Percentiles rank a stretch among this genome's conserved stretches.
Evolutionary conservation across 1,139 yeast species (phyloP).

Genomic region (Scheffersomyces illinoinensis): DNA sequence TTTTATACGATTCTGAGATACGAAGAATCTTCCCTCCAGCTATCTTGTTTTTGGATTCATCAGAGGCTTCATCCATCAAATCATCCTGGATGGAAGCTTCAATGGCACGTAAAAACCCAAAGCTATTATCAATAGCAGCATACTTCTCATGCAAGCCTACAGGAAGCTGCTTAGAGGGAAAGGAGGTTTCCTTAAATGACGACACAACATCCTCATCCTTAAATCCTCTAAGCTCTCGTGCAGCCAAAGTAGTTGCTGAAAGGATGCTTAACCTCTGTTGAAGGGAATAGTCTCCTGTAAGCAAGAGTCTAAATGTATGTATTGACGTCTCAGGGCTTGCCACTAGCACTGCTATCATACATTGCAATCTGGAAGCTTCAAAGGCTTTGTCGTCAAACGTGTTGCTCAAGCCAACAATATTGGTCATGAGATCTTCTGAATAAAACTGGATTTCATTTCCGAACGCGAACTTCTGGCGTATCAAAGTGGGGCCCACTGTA

Average conservation of each 20-base stretch:
- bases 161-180: slow-evolving; percentile 51
- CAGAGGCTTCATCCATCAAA: slow-evolving; percentile 38
- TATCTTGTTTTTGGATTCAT: slow-evolving; percentile 40
- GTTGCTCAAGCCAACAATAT: slow-evolving; percentile 50
- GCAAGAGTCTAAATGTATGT: slow-evolving; percentile 42
- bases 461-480: slow-evolving; percentile 51
- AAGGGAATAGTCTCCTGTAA: slow-evolving; percentile 65
- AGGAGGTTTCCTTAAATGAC: slow-evolving; percentile 29
- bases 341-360: slow-evolving; percentile 55
- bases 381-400: slow-evolving; percentile 51
- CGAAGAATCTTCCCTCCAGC: slow-evolving; percentile 53
- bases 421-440: slow-evolving; percentile 46
- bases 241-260: slow-evolving; percentile 56
- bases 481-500: slow-evolving; percentile 52
- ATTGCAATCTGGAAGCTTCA: slow-evolving; percentile 48
- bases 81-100: slow-evolving; percentile 27
- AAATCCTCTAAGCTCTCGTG: slow-evolving; percentile 60
- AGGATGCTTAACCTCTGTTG: slow-evolving; percentile 59
- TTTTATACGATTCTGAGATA: slow-evolving; percentile 42
- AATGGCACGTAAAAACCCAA: background rate
- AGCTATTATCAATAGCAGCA: slow-evolving; percentile 5
- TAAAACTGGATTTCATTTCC: slow-evolving; percentile 58
- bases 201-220: slow-evolving; percentile 46
- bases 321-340: slow-evolving; percentile 44
- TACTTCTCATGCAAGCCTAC: slow-evolving; percentile 42